Evolutionary conservation across 257 asterid genomes (phyloP), one percentile per base, ranked within the genome.

Genomic region (Linderniella brevidens): DNA sequence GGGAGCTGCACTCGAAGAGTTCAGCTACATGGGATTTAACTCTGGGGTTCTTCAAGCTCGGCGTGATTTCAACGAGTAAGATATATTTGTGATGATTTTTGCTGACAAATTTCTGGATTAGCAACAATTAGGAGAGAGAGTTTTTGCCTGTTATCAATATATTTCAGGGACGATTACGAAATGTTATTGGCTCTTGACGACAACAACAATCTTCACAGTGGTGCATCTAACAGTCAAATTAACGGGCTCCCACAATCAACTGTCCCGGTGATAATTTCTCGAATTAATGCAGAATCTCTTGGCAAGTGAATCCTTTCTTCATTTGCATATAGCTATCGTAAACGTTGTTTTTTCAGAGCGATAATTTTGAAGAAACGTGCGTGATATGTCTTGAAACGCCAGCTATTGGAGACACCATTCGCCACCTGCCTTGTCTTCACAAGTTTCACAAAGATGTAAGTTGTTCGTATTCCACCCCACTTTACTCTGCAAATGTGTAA

Each of bases 351-450:
- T 25, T 14, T 41, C 40, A 84, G 97, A 74, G 37, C 59, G 80
- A 73, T 39, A 75, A 60, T 61, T 67, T 64, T 58, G 86, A 68
- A 13, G 97, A 83, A 70, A 64, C 78, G 41, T 88, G 97, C 46
- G 92, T 83, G 18, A 49, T 88, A 54, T 88, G 97, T 69, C 93
- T 88, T 16, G 97, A 88, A 47, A 72, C 77, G 53, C 95, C 93
- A 35, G 72, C 72, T 18, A 43, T 57, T 2, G 97, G 95, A 37
- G 95, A 88, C 39, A 45, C 66, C 10, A 74, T 88, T 46, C 92
- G 92, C 57, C 97, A 83, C 61, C 93, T 88, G 44, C 95, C 97
- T 19, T 88, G 97, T 69, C 66, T 88, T 15, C 95, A 88, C 88
- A 88, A 88, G 59, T 84, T 80, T 58, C 97, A 88, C 75, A 88